phyloP scores from a whole-genome alignment of 176 grass and related monocot genomes.

The barley (Hordeum vulgare) region MorexV3_pseudomolecules_assembly NC_058520.1:560809598-560810097 shows the following conservation, averaged over 20 bases:
- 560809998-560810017: slow-evolving; percentile 1
- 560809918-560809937: slow-evolving; percentile 5
- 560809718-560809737: slow-evolving; percentile 65
- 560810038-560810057: slow-evolving; percentile 17
- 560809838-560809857: slow-evolving; percentile 54
- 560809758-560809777: slow-evolving; percentile 56
- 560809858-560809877: slow-evolving; percentile 40
- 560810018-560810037: slow-evolving; percentile 13
- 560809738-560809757: slow-evolving; percentile 82
- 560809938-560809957: slow-evolving; percentile 3
- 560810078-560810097: not conserved
- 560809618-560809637: slow-evolving; percentile 84
- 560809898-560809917: slow-evolving; percentile 7
- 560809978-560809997: not conserved
- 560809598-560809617: slow-evolving; percentile 84
- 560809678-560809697: slow-evolving; percentile 80
- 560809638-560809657: slow-evolving; percentile 92
- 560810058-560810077: not conserved
- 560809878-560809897: not conserved
- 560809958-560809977: slow-evolving; percentile 10
- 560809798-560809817: slow-evolving; percentile 45
- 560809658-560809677: slow-evolving; percentile 96
- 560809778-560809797: slow-evolving; percentile 50
- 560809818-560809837: slow-evolving; percentile 48
- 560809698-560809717: slow-evolving; percentile 75